These are phyloP conservation scores for Talaromyces proteolyticus DNA, from an alignment of 495 filamentous ascomycete species.

Conservation along the genomic window DNA sequence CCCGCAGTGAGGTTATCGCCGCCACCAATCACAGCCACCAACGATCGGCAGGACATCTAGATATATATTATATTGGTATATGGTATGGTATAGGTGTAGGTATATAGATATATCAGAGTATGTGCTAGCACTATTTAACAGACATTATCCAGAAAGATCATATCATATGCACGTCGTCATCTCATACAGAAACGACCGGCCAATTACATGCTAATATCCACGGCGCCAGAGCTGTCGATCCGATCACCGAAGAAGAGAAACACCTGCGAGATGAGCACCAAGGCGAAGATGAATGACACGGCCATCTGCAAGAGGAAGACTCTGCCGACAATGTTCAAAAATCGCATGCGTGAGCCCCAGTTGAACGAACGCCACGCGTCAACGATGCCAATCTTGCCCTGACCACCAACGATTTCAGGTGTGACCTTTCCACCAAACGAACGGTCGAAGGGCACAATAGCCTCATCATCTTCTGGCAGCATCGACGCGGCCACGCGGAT, in stretches of 20 bases:
- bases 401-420: slow-evolving; percentile 60
- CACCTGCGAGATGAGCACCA: slow-evolving; percentile 29
- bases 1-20: neutral
- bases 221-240: neutral
- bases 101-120: neutral
- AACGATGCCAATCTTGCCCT: slow-evolving; percentile 57
- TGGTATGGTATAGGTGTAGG: neutral
- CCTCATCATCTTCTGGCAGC: slow-evolving; percentile 61
- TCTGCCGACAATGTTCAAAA: slow-evolving; percentile 66
- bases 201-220: neutral
- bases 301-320: slow-evolving; percentile 46
- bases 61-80: neutral
- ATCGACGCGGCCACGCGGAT: slow-evolving; percentile 67
- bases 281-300: slow-evolving; percentile 32
- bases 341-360: slow-evolving; percentile 55
- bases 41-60: too few species aligned
- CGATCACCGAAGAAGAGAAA: slow-evolving; percentile 17
- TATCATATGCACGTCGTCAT: neutral
- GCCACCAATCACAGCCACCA: neutral
- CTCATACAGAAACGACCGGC: neutral
- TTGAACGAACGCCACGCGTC: slow-evolving; percentile 71
- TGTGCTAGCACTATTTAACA: neutral
- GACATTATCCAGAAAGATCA: neutral
- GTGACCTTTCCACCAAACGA: slow-evolving; percentile 55
- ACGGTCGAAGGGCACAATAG: slow-evolving; percentile 73